These are phyloP conservation scores for Neonectria hederae DNA, from an alignment of 2,329 filamentous ascomycete genomes.

Conservation along the genomic window DNA sequence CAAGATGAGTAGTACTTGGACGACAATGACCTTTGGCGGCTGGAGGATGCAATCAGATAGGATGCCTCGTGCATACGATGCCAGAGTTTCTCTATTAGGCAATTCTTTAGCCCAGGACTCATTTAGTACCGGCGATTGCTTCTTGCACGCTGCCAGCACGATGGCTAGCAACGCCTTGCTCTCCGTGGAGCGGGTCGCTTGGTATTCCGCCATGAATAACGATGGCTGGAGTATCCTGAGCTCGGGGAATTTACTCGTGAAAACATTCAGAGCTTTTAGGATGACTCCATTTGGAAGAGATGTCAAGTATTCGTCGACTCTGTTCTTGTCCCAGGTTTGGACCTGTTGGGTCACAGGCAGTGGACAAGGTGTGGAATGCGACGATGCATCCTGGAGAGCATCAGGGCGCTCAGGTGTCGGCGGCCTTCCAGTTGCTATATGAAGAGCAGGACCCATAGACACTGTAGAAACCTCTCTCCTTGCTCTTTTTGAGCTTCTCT, in stretches of 20 bases:
- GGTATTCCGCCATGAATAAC: conserved; percentile 42
- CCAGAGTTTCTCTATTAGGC: conserved; percentile 25
- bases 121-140: conserved; percentile 25
- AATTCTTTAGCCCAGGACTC: conserved; percentile 22
- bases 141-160: conserved; percentile 29
- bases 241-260: conserved; percentile 49
- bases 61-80: conserved; percentile 25
- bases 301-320: conserved; percentile 40
- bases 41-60: conserved; percentile 30
- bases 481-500: conserved; percentile 14
- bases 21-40: conserved; percentile 41
- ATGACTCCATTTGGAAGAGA: conserved; percentile 39
- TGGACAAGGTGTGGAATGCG: not conserved
- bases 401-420: not conserved
- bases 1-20: conserved; percentile 52
- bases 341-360: not conserved
- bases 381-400: not conserved
- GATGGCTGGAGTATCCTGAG: conserved; percentile 47
- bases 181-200: conserved; percentile 33
- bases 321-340: not conserved
- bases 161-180: conserved; percentile 38
- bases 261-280: conserved; percentile 47
- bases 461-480: not conserved
- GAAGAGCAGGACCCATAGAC: not conserved
- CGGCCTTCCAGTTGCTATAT: not conserved